These are phyloP conservation scores for Sphaerosporella brunnea DNA, from an alignment of 495 filamentous ascomycete species.

Conservation along the genomic window DNA sequence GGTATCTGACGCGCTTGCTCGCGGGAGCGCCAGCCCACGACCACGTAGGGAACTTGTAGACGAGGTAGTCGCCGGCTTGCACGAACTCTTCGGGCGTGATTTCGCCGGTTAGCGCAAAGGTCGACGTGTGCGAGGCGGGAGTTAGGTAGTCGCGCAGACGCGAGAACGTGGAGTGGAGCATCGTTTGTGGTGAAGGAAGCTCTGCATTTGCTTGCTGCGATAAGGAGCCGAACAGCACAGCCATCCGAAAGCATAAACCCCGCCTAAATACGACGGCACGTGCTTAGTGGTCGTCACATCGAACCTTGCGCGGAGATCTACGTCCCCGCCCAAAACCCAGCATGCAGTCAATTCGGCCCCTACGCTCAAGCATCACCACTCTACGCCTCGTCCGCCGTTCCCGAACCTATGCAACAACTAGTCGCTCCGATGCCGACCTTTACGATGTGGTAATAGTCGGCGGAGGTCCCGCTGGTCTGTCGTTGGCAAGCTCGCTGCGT, in stretches of 20 bases:
- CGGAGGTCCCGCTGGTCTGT: slow-evolving; percentile 87
- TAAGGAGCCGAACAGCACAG: no score
- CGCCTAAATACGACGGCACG: no score
- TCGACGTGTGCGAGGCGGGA: slow-evolving; percentile 72
- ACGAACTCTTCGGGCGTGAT: slow-evolving; percentile 97
- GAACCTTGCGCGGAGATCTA: no score
- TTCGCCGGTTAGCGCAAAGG: slow-evolving; percentile 80
- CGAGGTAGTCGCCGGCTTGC: slow-evolving; percentile 88
- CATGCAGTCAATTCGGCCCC: background rate
- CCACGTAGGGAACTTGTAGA: slow-evolving; percentile 99
- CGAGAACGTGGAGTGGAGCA: slow-evolving; percentile 62
- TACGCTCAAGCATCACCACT: background rate
- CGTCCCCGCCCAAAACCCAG: no score
- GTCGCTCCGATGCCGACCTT: slow-evolving; percentile 28
- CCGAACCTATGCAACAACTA: slow-evolving; percentile 10
- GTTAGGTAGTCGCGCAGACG: slow-evolving; percentile 77
- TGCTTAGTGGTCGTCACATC: no score
- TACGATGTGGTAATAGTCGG: slow-evolving; percentile 95
- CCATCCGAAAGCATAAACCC: no score
- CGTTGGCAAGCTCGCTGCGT: slow-evolving; percentile 74
- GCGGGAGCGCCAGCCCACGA: slow-evolving; percentile 82
- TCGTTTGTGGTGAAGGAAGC: background rate
- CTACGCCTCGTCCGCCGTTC: background rate
- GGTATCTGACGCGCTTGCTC: slow-evolving; percentile 56
- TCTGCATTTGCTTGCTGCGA: background rate